Evolutionary conservation across 2,329 filamentous ascomycete genomes (phyloP), one percentile per base, ranked within the genome.

Genomic region (Penicillium palitans): DNA sequence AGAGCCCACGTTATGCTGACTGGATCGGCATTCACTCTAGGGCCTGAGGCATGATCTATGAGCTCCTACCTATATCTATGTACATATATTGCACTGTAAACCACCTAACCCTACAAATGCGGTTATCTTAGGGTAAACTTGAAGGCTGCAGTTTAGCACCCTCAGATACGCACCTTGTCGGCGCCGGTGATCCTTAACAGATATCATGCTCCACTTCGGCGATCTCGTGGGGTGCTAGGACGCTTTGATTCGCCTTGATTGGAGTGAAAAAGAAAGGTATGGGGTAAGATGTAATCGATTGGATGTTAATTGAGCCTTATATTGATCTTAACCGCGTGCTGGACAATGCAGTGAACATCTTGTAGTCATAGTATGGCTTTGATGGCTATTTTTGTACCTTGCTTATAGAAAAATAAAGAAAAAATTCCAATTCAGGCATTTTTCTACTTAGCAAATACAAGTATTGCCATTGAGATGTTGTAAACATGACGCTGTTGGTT

Each of bases 401-500:
- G 2, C 29, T 31, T 31, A 4, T 31, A 31, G 29, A 31, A 12
- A 1, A 31, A 31, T 12, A 31, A 12, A 10, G 29, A 31, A 31
- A 29, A 31, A 31, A 31, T 31, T 12, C 27, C 27, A 3, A 29
- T 29, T 29, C 27, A 29, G 13, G 6, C 15, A 15, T 21, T n/a
- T n/a, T 21, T 13, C 9, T 29, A 12, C 25, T 29, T 3, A 7
- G 15, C 3, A 15, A 41, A 24, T 6, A 42, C 12, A 4, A 31
- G 12, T 13, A 47, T 24, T 33, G 29, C 17, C 29, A 33, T 47
- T 24, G 7, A 33, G 29, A 33, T 31, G 8, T 33, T 21, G 17
- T 35, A 44, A n/a, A 40, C 12, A 59, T 44, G 47, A 37, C 44
- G 48, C n/a, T 42, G 15, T 40, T 52, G 62, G 65, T 67, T 66